A percentile compares a stretch with the other conserved stretches of the same genome.
phyloP scores from a whole-genome alignment of 2,329 filamentous ascomycete species.

The Nigrograna mackinnonii region DNA sequence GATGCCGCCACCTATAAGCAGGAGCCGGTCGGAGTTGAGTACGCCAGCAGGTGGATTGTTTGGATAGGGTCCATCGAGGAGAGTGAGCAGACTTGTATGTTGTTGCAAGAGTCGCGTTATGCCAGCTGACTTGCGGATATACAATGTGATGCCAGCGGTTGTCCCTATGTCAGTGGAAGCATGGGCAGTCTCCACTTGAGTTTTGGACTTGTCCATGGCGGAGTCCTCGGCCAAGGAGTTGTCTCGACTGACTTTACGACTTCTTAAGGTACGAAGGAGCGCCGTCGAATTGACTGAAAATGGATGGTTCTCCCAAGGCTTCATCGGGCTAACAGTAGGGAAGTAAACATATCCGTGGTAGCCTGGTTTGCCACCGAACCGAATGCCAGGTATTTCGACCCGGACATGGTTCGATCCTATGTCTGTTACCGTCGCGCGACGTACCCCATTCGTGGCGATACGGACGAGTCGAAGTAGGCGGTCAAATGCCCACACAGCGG shows the following conservation, averaged over 20 bases:
- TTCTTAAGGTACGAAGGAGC: neutral
- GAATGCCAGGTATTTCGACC: neutral
- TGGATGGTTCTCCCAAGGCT: neutral
- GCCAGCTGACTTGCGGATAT: conserved; percentile 41
- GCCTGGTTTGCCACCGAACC: neutral
- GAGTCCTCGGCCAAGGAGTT: neutral
- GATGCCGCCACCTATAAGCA: conserved; percentile 52
- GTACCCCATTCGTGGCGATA: neutral
- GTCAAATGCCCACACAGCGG: neutral
- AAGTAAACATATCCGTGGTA: neutral
- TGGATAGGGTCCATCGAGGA: conserved; percentile 50
- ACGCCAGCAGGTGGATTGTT: conserved; percentile 31
- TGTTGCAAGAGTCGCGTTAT: conserved; percentile 36
- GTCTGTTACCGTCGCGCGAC: neutral
- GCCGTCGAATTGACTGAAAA: neutral
- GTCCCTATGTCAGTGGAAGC: conserved; percentile 40
- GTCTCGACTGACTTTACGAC: too few species aligned
- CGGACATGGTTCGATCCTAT: neutral
- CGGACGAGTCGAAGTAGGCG: neutral
- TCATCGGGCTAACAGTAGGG: neutral
- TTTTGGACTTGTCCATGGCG: neutral
- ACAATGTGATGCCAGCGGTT: conserved; percentile 40
- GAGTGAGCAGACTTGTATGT: conserved; percentile 31
- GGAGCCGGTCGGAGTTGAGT: conserved; percentile 29
- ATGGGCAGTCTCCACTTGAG: neutral